Evolutionary conservation across 805 yeast genomes (phyloP).

Genomic region (Candida nemodendra): DNA sequence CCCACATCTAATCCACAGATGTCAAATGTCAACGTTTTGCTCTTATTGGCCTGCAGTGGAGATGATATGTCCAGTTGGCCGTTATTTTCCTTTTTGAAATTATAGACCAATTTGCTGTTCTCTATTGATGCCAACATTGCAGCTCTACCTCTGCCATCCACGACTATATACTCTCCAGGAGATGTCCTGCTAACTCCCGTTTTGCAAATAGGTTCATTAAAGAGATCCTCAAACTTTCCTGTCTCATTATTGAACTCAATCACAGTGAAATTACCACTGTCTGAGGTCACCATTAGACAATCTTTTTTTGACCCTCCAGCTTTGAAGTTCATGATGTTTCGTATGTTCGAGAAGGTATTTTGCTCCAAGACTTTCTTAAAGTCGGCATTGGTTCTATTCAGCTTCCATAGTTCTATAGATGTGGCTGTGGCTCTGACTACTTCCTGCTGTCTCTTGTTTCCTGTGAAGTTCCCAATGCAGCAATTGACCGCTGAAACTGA

Average conservation of each 20-base stretch:
- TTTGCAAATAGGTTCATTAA: constrained; percentile 69
- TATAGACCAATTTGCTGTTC: constrained; percentile 67
- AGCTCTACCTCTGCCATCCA: constrained; percentile 74
- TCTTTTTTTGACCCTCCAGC: constrained; percentile 56
- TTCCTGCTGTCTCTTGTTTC: constrained; percentile 54
- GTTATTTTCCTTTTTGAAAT: constrained; percentile 49
- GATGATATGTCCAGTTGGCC: constrained; percentile 55
- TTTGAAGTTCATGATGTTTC: constrained; percentile 51
- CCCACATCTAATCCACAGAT: constrained; percentile 69
- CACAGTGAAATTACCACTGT: constrained; percentile 69
- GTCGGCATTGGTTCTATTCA: constrained; percentile 56
- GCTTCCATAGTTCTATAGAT: constrained; percentile 50
- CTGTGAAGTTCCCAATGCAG: constrained; percentile 69
- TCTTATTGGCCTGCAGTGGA: constrained; percentile 67
- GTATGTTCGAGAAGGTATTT: constrained; percentile 57
- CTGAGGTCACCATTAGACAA: constrained; percentile 66
- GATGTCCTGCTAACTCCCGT: constrained; percentile 71
- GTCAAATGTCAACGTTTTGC: constrained; percentile 49
- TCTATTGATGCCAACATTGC: constrained; percentile 71
- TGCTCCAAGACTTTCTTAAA: constrained; percentile 43
- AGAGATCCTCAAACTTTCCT: constrained; percentile 37
- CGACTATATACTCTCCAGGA: constrained; percentile 71
- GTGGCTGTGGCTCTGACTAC: constrained; percentile 58
- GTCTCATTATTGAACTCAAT: constrained; percentile 31
- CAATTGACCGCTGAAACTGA: constrained; percentile 55